phyloP scores from a whole-genome alignment of 2,329 filamentous ascomycete genomes.

The Cladosporium sp. region DNA sequence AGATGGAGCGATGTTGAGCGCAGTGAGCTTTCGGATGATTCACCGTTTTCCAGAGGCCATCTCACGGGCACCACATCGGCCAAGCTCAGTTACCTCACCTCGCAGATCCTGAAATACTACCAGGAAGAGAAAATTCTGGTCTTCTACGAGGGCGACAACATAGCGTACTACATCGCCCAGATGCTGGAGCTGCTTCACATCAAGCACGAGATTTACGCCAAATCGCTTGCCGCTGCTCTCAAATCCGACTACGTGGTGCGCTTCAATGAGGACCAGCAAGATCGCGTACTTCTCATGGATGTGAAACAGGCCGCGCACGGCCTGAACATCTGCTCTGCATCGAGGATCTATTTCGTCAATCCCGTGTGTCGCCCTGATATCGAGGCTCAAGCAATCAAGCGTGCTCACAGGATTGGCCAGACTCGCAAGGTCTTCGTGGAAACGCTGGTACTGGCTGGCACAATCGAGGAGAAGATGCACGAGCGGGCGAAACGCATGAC shows the following conservation, averaged over 20 bases:
- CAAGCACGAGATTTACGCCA: slow-evolving; percentile 68
- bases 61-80: slow-evolving; percentile 81
- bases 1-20: slow-evolving; percentile 21
- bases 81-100: slow-evolving; percentile 83
- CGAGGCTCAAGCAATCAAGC: slow-evolving; percentile 88
- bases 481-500: slow-evolving; percentile 74
- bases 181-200: slow-evolving; percentile 72
- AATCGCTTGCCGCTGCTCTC: slow-evolving; percentile 60
- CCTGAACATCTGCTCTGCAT: slow-evolving; percentile 80
- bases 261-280: slow-evolving; percentile 70
- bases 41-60: slow-evolving; percentile 60
- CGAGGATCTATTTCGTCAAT: slow-evolving; percentile 84
- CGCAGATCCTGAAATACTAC: slow-evolving; percentile 69
- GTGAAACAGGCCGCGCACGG: slow-evolving; percentile 87
- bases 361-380: slow-evolving; percentile 82
- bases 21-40: slow-evolving; percentile 37
- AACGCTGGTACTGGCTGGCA: slow-evolving; percentile 77
- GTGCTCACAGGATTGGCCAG: slow-evolving; percentile 86
- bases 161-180: slow-evolving; percentile 82
- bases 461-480: slow-evolving; percentile 83
- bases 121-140: slow-evolving; percentile 80
- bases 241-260: slow-evolving; percentile 75
- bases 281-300: slow-evolving; percentile 86
- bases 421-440: slow-evolving; percentile 77
- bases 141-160: slow-evolving; percentile 88